These are phyloP conservation scores for Diaporthe citriasiana DNA, from an alignment of 2,329 filamentous ascomycete species.

Conservation along the genomic window DNA sequence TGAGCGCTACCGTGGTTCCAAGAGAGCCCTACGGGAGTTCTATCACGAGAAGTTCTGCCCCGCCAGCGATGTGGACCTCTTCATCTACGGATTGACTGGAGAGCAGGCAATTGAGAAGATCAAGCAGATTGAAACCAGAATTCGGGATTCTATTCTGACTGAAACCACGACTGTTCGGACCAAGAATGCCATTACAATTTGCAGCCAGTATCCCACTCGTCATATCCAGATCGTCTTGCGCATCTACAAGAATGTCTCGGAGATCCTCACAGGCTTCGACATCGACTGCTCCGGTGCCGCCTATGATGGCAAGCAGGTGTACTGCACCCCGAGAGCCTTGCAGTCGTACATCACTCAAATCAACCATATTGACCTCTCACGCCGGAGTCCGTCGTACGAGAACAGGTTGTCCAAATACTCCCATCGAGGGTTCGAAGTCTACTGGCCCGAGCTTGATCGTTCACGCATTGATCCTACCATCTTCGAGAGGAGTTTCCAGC, in stretches of 20 bases:
- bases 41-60: conserved; percentile 87
- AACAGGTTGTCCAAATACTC: conserved; percentile 90
- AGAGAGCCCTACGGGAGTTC: conserved; percentile 76
- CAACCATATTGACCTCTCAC: conserved; percentile 83
- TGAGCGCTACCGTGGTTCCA: conserved; percentile 70
- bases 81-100: conserved; percentile 84
- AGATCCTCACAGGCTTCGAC: conserved; percentile 90
- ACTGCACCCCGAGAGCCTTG: conserved; percentile 81
- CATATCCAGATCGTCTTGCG: conserved; percentile 88
- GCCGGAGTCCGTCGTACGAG: conserved; percentile 88
- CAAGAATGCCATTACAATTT: conserved; percentile 88
- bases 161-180: conserved; percentile 88
- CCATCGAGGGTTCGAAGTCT: conserved; percentile 86
- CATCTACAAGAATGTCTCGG: conserved; percentile 85
- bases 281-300: conserved; percentile 87
- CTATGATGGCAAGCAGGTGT: conserved; percentile 86
- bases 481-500: conserved; percentile 83
- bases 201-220: conserved; percentile 83
- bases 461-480: conserved; percentile 87
- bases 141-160: conserved; percentile 83
- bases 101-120: conserved; percentile 87
- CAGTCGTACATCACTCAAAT: conserved; percentile 85
- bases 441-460: conserved; percentile 82
- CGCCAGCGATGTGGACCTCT: conserved; percentile 89
- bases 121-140: conserved; percentile 80